These are phyloP conservation scores for Gymnopus androsaceus DNA, from an alignment of 1,284 basidiomycete genomes.

Conservation along the genomic window DNA sequence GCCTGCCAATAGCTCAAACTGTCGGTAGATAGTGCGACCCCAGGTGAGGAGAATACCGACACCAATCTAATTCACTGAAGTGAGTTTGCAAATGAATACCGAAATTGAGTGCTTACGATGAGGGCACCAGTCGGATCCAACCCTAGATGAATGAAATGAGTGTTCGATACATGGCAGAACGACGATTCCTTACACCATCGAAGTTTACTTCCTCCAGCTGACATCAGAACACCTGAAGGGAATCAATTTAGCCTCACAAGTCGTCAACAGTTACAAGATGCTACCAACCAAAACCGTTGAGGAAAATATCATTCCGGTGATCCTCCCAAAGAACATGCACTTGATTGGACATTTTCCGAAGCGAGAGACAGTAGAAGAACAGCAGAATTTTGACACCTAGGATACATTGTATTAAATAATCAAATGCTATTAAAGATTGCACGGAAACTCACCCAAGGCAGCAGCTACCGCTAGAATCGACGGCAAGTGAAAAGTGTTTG, in stretches of 20 bases:
- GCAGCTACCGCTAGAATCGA: conserved; percentile 82
- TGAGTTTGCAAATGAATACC: background rate
- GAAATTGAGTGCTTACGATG: conserved; percentile 48
- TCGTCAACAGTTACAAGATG: too few species aligned
- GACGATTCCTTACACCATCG: conserved; percentile 69
- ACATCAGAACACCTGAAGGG: conserved; percentile 83
- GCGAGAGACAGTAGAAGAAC: conserved; percentile 84
- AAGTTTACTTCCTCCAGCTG: conserved; percentile 86
- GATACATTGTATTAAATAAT: background rate
- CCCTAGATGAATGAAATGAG: conserved; percentile 38
- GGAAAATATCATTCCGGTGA: conserved; percentile 88
- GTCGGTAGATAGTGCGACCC: conserved; percentile 71
- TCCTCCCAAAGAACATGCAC: conserved; percentile 95
- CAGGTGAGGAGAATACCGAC: conserved; percentile 80
- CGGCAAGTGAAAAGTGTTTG: conserved; percentile 77
- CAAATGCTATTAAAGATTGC: background rate
- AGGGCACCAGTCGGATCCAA: conserved; percentile 84
- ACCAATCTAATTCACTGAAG: conserved; percentile 58
- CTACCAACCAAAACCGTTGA: conserved; percentile 75
- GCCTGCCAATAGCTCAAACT: conserved; percentile 90
- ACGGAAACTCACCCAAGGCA: conserved; percentile 65
- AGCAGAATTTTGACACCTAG: conserved; percentile 82
- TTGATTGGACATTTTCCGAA: conserved; percentile 83
- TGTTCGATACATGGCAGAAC: background rate
- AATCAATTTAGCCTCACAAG: too few species aligned